These are phyloP conservation scores for Apiotrichum laibachii DNA, from an alignment of 1,284 basidiomycete genomes.

Conservation along the genomic window DNA sequence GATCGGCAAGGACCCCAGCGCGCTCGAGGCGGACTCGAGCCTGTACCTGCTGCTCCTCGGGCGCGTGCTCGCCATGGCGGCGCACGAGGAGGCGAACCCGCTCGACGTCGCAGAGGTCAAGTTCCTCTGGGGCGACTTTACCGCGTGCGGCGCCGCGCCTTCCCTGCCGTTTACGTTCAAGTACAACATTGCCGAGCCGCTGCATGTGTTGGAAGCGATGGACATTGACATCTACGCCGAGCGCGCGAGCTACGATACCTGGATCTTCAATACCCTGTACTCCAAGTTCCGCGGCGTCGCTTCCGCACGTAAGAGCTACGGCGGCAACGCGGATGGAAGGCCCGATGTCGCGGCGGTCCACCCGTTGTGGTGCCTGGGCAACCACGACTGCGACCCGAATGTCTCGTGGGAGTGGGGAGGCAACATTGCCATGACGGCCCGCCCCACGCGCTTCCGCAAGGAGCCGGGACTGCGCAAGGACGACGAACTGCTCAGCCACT, in stretches of 20 bases:
- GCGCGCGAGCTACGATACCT: slow-evolving; percentile 11
- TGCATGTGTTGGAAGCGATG: slow-evolving; percentile 19
- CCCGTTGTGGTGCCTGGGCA: slow-evolving; percentile 21
- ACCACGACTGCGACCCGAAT: slow-evolving; percentile 23
- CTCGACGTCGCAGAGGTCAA: slow-evolving; percentile 21
- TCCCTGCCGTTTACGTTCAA: slow-evolving; percentile 18
- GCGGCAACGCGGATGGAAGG: slow-evolving; percentile 6
- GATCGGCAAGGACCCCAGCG: slow-evolving; percentile 17
- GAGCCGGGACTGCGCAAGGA: slow-evolving; percentile 7
- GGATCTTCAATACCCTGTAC: slow-evolving; percentile 21
- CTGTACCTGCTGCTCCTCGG: slow-evolving; percentile 17
- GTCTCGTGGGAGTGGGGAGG: slow-evolving; percentile 21
- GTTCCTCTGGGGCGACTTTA: slow-evolving; percentile 21
- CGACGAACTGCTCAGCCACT: slow-evolving; percentile 20
- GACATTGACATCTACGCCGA: slow-evolving; percentile 17
- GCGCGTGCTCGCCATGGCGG: slow-evolving; percentile 18
- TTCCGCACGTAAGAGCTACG: slow-evolving; percentile 13
- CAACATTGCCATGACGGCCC: slow-evolving; percentile 8
- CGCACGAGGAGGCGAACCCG: slow-evolving; percentile 11
- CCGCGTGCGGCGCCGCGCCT: slow-evolving; percentile 1
- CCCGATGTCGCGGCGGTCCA: slow-evolving; percentile 21
- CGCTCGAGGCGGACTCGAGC: slow-evolving; percentile 13
- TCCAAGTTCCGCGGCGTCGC: slow-evolving; percentile 21
- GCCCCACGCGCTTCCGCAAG: slow-evolving; percentile 2
- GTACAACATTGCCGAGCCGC: slow-evolving; percentile 18